Percentiles rank a stretch among this genome's conserved stretches.
These are phyloP conservation scores for Colletotrichum lentis DNA, from an alignment of 2,329 filamentous ascomycete species.

Conservation along the genomic window DNA sequence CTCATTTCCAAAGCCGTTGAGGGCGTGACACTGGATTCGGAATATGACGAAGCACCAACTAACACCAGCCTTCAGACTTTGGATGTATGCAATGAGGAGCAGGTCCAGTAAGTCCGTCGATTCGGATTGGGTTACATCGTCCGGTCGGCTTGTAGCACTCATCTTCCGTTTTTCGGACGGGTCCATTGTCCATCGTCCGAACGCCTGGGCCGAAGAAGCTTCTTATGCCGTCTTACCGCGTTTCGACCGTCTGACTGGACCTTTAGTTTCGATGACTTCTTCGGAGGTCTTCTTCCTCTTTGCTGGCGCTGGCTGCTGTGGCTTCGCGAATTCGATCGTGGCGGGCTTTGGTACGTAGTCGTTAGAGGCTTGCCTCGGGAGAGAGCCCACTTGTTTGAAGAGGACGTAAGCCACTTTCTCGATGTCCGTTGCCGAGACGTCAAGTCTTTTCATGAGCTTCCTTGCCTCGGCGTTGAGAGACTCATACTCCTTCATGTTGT, in stretches of 20 bases:
- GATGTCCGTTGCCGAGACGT: slow-evolving; percentile 66
- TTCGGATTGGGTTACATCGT: slow-evolving; percentile 37
- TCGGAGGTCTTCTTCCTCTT: slow-evolving; percentile 40
- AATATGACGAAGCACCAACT: background rate
- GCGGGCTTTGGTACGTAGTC: background rate
- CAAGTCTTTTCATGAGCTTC: slow-evolving; percentile 57
- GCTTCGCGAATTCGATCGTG: slow-evolving; percentile 3
- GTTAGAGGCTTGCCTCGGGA: background rate
- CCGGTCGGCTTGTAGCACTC: background rate
- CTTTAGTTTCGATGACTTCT: slow-evolving; percentile 37
- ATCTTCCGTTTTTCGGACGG: background rate
- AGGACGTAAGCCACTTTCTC: slow-evolving; percentile 78
- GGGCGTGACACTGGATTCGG: slow-evolving; percentile 3
- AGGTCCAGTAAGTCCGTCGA: slow-evolving; percentile 35
- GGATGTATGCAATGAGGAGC: background rate
- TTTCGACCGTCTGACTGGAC: slow-evolving; percentile 42
- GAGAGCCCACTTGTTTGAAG: slow-evolving; percentile 53
- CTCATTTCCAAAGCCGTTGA: background rate
- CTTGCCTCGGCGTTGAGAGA: slow-evolving; percentile 58
- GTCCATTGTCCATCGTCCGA: slow-evolving; percentile 16
- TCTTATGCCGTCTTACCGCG: slow-evolving; percentile 41
- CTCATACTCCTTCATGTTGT: slow-evolving; percentile 73
- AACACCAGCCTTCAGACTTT: background rate
- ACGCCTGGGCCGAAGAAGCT: slow-evolving; percentile 4
- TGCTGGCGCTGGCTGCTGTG: slow-evolving; percentile 31